Conservation (phyloP, 139 green algal species). For the Pleodorina starrii region DNA sequence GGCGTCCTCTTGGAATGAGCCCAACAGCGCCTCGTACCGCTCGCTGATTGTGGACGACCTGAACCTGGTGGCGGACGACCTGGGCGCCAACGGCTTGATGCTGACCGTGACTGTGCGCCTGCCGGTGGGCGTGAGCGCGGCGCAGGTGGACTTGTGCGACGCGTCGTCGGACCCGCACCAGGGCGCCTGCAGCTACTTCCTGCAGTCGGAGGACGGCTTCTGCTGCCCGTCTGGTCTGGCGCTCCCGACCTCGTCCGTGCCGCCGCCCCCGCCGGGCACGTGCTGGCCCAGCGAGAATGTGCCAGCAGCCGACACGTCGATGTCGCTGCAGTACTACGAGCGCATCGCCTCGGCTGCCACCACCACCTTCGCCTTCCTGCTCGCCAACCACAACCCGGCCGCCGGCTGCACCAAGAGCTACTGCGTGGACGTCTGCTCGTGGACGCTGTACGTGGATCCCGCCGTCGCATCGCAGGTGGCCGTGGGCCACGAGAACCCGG, state of each 20-base stretch:
- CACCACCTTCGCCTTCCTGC: slow-evolving; percentile 53
- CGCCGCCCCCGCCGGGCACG: neutral
- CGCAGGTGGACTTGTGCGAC: slow-evolving; percentile 39
- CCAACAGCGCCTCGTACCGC: slow-evolving; percentile 12
- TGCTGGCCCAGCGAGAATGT: slow-evolving; percentile 13
- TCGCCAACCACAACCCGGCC: slow-evolving; percentile 46
- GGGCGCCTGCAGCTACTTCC: slow-evolving; percentile 51
- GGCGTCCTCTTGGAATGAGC: slow-evolving; percentile 43
- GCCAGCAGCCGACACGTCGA: slow-evolving; percentile 17
- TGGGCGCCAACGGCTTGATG: slow-evolving; percentile 10
- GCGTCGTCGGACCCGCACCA: neutral
- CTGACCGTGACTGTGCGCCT: slow-evolving; percentile 40
- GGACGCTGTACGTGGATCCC: slow-evolving; percentile 45
- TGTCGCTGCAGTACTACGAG: slow-evolving; percentile 60
- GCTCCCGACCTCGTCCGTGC: neutral
- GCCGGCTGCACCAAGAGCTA: slow-evolving; percentile 36
- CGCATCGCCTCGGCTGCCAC: neutral
- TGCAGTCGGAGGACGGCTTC: slow-evolving; percentile 47
- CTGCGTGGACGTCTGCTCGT: slow-evolving; percentile 55
- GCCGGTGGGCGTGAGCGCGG: neutral
- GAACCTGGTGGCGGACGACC: slow-evolving; percentile 9
- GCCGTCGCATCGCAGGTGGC: neutral
- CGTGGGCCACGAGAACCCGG: slow-evolving; percentile 19
- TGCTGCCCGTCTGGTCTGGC: slow-evolving; percentile 42
- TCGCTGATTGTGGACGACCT: slow-evolving; percentile 42